phyloP scores from a whole-genome alignment of 148 eudicot genomes.

The Agrostemma githago region DNA sequence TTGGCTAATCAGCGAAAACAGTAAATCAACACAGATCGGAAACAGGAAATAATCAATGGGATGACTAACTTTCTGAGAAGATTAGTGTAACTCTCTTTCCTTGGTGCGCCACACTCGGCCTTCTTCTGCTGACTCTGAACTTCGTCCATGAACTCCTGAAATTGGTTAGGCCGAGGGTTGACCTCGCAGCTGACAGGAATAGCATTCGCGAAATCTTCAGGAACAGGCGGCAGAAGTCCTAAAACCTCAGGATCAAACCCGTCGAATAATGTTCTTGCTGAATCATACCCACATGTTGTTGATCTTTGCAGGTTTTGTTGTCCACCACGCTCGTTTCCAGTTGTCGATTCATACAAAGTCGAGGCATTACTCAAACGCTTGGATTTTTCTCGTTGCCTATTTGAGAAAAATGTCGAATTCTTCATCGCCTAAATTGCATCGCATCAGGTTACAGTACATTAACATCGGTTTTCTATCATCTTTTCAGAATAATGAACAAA shows the following conservation, averaged over 20 bases:
- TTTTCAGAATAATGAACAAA: neutral
- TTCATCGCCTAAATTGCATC: conserved; percentile 2
- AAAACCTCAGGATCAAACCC: neutral
- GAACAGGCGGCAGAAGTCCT: conserved; percentile 11
- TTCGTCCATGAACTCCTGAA: conserved; percentile 29
- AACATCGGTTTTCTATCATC: neutral
- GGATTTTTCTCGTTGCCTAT: conserved; percentile 18
- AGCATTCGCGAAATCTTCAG: conserved; percentile 18
- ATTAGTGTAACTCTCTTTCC: conserved; percentile 21
- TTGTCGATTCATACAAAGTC: conserved; percentile 18
- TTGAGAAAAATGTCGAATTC: conserved; percentile 18
- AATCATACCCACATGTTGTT: conserved; percentile 1
- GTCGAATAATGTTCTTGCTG: neutral
- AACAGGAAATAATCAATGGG: neutral
- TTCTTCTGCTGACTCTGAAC: conserved; percentile 18
- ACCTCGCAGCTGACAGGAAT: conserved; percentile 12
- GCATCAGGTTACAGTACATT: neutral
- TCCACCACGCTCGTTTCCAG: neutral
- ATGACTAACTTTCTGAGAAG: conserved; percentile 26
- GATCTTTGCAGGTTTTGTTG: neutral
- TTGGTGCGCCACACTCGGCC: conserved; percentile 17
- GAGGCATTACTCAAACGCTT: conserved; percentile 21
- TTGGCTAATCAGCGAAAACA: neutral
- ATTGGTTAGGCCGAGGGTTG: conserved; percentile 16
- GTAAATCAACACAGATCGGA: neutral